Percentiles rank a stretch among this genome's conserved stretches.
Conservation (phyloP, 805 yeast species). For the Sugiyamaella smithiae region DNA sequence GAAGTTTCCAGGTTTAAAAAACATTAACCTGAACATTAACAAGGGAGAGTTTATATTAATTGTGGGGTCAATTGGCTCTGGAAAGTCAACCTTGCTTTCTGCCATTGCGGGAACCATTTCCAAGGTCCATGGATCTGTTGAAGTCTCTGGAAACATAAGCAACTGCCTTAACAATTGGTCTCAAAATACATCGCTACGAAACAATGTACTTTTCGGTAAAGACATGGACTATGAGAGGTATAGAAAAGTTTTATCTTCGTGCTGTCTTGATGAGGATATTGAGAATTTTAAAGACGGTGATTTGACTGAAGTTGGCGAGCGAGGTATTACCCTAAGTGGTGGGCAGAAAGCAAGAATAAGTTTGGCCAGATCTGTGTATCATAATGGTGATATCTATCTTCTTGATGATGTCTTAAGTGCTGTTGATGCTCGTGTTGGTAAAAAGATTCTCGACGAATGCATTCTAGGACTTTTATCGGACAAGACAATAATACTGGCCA, state of each 20-base stretch:
- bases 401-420: constrained; percentile 80
- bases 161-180: constrained; percentile 67
- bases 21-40: constrained; percentile 49
- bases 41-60: constrained; percentile 64
- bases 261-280: constrained; percentile 63
- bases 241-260: constrained; percentile 51
- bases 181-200: constrained; percentile 66
- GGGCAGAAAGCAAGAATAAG: constrained; percentile 83
- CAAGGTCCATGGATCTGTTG: constrained; percentile 46
- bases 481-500: constrained; percentile 66
- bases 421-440: constrained; percentile 80
- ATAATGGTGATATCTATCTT: constrained; percentile 57
- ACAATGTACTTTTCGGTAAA: constrained; percentile 66
- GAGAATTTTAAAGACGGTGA: constrained; percentile 68
- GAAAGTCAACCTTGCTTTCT: constrained; percentile 61
- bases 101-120: constrained; percentile 68
- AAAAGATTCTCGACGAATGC: constrained; percentile 67
- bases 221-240: constrained; percentile 50
- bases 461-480: constrained; percentile 49
- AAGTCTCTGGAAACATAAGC: constrained; percentile 47
- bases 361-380: constrained; percentile 74
- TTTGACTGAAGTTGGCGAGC: constrained; percentile 73
- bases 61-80: constrained; percentile 71
- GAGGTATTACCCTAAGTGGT: constrained; percentile 79
- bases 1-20: constrained; percentile 30